phyloP scores from a whole-genome alignment of 2,329 filamentous ascomycete genomes.

The Stachybotrys chartarum region DNA sequence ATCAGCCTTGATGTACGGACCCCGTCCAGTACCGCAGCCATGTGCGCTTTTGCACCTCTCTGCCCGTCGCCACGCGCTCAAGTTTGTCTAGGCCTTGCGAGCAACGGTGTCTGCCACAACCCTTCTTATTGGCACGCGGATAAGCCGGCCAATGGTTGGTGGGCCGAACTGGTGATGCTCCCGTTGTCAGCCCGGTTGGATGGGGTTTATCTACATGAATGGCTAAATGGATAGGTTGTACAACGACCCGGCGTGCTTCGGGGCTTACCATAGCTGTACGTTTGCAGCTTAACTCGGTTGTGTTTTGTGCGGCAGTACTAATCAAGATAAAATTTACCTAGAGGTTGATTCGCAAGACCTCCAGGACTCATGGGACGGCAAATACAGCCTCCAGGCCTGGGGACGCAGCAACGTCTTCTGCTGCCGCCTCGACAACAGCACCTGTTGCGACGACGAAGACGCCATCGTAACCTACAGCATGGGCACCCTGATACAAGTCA shows the following conservation, averaged over 20 bases:
- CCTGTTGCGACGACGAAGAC: constrained; percentile 10
- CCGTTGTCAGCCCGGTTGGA: constrained; percentile 5
- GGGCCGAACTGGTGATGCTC: too few species aligned
- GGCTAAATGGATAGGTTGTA: constrained; percentile 13
- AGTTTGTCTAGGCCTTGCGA: too few species aligned
- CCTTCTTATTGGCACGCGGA: too few species aligned
- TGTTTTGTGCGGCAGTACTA: too few species aligned
- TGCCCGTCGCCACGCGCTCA: too few species aligned
- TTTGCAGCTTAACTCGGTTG: too few species aligned
- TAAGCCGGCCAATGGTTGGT: too few species aligned
- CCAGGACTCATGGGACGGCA: not conserved
- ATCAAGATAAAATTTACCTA: not conserved
- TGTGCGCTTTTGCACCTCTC: too few species aligned
- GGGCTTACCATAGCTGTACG: constrained; percentile 9
- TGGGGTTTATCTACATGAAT: constrained; percentile 11
- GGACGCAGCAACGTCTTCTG: constrained; percentile 7
- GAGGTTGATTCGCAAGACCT: not conserved
- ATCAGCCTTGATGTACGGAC: too few species aligned
- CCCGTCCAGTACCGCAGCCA: too few species aligned
- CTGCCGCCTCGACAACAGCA: constrained; percentile 7
- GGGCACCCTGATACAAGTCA: constrained; percentile 2
- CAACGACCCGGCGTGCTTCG: constrained; percentile 6
- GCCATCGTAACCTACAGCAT: constrained; percentile 1
- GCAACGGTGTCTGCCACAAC: too few species aligned
- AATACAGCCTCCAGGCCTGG: constrained; percentile 12